Percentiles rank a stretch among this genome's conserved stretches.
phyloP scores from a whole-genome alignment of 108 stramenopile species.

The Skeletonema tropicum region DNA sequence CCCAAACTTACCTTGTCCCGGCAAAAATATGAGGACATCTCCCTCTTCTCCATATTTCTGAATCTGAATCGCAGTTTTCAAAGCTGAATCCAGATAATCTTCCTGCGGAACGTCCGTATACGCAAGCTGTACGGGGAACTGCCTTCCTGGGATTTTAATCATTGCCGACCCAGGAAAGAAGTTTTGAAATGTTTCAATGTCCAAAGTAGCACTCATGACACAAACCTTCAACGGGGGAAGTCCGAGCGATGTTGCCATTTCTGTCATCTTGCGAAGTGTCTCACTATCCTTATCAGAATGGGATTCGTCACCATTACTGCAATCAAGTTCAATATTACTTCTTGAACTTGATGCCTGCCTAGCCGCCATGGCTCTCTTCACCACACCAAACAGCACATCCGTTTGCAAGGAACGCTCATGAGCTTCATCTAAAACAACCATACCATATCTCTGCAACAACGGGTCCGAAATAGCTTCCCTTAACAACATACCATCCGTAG shows the following conservation, averaged over 20 bases:
- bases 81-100: conserved; percentile 86
- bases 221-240: conserved; percentile 85
- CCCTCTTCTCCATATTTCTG: conserved; percentile 75
- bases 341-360: conserved; percentile 24
- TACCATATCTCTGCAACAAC: conserved; percentile 76
- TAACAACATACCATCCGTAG: conserved; percentile 97
- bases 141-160: conserved; percentile 88
- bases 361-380: conserved; percentile 91
- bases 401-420: conserved; percentile 96
- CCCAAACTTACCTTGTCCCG: conserved; percentile 96
- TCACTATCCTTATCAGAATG: conserved; percentile 47
- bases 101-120: conserved; percentile 61
- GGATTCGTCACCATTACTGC: conserved; percentile 4
- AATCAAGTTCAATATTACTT: neutral
- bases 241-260: conserved; percentile 43
- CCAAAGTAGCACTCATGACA: conserved; percentile 98
- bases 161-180: conserved; percentile 79
- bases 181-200: conserved; percentile 76
- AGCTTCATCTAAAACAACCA: conserved; percentile 96
- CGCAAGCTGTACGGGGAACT: conserved; percentile 83
- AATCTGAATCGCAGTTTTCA: conserved; percentile 87
- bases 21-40: conserved; percentile 94
- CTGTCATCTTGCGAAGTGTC: conserved; percentile 51
- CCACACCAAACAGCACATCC: conserved; percentile 97
- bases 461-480: conserved; percentile 91